Evolutionary conservation across 2,329 filamentous ascomycete genomes (phyloP).

Genomic region (Falciphora oryzae): DNA sequence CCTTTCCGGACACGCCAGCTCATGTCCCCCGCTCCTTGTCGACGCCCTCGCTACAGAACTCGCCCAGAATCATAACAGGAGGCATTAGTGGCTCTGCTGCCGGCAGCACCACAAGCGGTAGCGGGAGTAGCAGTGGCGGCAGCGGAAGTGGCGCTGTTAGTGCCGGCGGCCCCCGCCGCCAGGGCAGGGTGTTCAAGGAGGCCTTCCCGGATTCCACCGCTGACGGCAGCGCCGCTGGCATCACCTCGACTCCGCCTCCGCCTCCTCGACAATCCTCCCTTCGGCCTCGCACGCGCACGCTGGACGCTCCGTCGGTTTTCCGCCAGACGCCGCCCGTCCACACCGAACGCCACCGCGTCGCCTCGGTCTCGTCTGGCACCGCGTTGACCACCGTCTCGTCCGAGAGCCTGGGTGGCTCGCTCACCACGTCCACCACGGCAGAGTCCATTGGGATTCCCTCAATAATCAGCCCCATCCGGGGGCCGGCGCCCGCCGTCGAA

Average conservation of each 20-base stretch:
- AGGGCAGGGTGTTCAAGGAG: conserved; percentile 58
- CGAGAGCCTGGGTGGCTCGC: conserved; percentile 35
- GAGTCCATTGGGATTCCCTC: conserved; percentile 39
- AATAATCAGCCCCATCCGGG: conserved; percentile 25
- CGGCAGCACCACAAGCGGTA: not conserved
- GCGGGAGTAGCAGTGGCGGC: conserved; percentile 12
- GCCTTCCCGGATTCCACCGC: conserved; percentile 44
- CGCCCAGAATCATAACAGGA: conserved; percentile 27
- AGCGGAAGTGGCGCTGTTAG: conserved; percentile 13
- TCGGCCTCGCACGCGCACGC: conserved; percentile 51
- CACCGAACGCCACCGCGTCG: conserved; percentile 52
- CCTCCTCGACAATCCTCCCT: conserved; percentile 32
- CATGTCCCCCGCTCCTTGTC: conserved; percentile 26
- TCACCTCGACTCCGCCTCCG: conserved; percentile 23
- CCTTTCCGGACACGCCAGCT: conserved; percentile 6
- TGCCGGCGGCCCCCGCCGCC: conserved; percentile 33
- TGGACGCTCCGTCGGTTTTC: conserved; percentile 43
- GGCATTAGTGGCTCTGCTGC: not conserved
- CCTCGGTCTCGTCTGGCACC: conserved; percentile 62
- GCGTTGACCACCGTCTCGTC: conserved; percentile 44
- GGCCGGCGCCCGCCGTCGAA: conserved; percentile 21
- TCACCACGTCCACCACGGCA: conserved; percentile 34
- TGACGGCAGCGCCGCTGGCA: conserved; percentile 20
- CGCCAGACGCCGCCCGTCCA: conserved; percentile 32
- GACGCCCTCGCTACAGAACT: conserved; percentile 37